Evolutionary conservation across 352 stramenopile species (phyloP), one percentile per base, ranked within the genome.

Genomic region (Globisporangium splendens): DNA sequence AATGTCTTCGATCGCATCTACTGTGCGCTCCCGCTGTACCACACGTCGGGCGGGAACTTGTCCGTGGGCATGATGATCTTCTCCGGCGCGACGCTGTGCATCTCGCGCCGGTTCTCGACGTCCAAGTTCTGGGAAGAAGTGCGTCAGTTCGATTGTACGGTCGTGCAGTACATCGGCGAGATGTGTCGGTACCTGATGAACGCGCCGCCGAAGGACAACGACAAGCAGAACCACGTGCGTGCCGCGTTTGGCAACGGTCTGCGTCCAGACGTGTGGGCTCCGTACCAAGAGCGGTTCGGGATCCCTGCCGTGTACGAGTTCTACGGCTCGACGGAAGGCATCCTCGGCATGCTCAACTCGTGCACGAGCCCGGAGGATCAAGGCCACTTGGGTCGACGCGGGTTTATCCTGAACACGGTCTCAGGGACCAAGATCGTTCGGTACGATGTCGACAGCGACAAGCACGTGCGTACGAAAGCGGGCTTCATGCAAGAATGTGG

Each of bases 141-240:
- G 18, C 66, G 76, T 17, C 53, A 61, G 17, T 81, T 86, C 43
- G 66, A 92, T 47, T 77, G 63, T 53, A 96, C 89, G 1, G 66
- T 96, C 22, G 66, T 95, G 17, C 89, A 97, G 62, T 97, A 97
- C 62, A 97, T 97, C 64, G 89, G 89, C 20, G 89, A 97, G 46
- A 91, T 97, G 70, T 95, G 83, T 62, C 71, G 88, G 3, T 97
- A 96, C 68, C 65, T 97, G 20, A 62, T 93, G 47, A 82, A 83
- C 50, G 70, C 79, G 17, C 70, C 83, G 4, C 54, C 70, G 0
- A 67, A 64, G 33, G 52, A 65, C 35, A 78, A 75, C 43, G 83
- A 93, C 65, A 75, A 79, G 56, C 69, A 84, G 39, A 86, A 93
- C 54, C 65, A 76, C 51, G 73, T 93, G 42, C 81, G 84, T 43